Evolutionary conservation across 2,329 filamentous ascomycete species (phyloP), one percentile per base, ranked within the genome.

Genomic region (Penicillium occitanis): DNA sequence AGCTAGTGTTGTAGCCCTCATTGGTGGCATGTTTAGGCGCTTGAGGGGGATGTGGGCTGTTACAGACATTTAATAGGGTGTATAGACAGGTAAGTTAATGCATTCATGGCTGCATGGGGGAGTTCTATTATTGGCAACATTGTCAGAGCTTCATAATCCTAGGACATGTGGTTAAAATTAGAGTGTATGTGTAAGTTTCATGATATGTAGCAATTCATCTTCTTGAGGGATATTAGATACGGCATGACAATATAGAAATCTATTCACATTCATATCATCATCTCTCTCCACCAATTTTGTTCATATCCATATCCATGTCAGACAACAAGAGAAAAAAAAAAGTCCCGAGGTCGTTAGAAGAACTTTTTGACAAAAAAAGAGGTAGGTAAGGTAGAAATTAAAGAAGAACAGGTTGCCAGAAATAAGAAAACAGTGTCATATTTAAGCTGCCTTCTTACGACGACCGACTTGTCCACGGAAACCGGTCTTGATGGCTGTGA

Each of bases 391-490:
- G 42, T 50, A 14, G 51, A 46, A 46, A 33, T 22, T 35, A 44
- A 53, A 50, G 37, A 33, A 42, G 8, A 61, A 44, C 37, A 50
- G 25, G n/a, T 55, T 28, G 44, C 11, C 55, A 51, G 42, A 68
- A 60, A 33, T 28, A 59, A 46, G 22, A 53, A 48, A 67, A 64
- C 22, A 51, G 25, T 30, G 48, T 51, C 19, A 50, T 44, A 37
- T 46, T 67, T 65, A 67, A 11, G 42, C 65, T 33, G 93, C 91
- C 88, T 96, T 96, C 86, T 89, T 95, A 87, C 95, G 91, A 91
- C 97, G 97, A 80, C 95, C 95, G 81, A 99, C 91, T 84, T 98
- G 95, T 81, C 95, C 95, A 76, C 93, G 96, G 93, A 99, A 99
- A 93, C 95, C 95, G 69, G 93, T 97, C 90, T 99, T 99, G 90